phyloP scores from a whole-genome alignment of 2,329 filamentous ascomycete genomes.

The Lizonia empirigonia region DNA sequence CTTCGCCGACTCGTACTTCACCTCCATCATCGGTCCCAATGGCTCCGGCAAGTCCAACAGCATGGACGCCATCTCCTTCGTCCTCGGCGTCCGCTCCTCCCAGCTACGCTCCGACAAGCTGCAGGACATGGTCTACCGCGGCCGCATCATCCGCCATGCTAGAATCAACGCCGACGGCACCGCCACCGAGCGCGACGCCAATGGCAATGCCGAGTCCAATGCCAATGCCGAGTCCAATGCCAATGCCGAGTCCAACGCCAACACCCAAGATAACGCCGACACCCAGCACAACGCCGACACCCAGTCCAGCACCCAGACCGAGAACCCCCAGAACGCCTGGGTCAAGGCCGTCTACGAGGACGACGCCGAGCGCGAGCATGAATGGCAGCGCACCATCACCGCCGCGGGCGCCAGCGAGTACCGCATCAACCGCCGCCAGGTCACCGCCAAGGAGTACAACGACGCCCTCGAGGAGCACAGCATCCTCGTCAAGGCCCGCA shows the following conservation, averaged over 20 bases:
- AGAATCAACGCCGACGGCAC: slow-evolving; percentile 91
- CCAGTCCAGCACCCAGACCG: slow-evolving; percentile 66
- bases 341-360: slow-evolving; percentile 99
- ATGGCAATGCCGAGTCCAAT: slow-evolving; percentile 49
- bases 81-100: slow-evolving; percentile 98
- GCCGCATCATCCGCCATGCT: slow-evolving; percentile 87
- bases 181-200: slow-evolving; percentile 57
- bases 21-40: slow-evolving; percentile 99
- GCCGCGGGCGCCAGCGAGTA: slow-evolving; percentile 89
- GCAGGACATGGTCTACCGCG: slow-evolving; percentile 93
- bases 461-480: slow-evolving; percentile 90
- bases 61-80: slow-evolving; percentile 99
- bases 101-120: slow-evolving; percentile 93
- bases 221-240: slow-evolving; percentile 49
- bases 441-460: slow-evolving; percentile 92
- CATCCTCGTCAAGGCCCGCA: slow-evolving; percentile 95
- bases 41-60: slow-evolving; percentile 99
- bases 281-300: slow-evolving; percentile 58
- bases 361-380: slow-evolving; percentile 91
- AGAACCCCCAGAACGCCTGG: slow-evolving; percentile 93
- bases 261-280: slow-evolving; percentile 48
- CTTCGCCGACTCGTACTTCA: slow-evolving; percentile 98
- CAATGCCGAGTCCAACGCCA: slow-evolving; percentile 50
- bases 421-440: slow-evolving; percentile 89
- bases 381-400: slow-evolving; percentile 95